Conservation (phyloP, 768 basidiomycete species). For the Favolaschia claudopus region DNA sequence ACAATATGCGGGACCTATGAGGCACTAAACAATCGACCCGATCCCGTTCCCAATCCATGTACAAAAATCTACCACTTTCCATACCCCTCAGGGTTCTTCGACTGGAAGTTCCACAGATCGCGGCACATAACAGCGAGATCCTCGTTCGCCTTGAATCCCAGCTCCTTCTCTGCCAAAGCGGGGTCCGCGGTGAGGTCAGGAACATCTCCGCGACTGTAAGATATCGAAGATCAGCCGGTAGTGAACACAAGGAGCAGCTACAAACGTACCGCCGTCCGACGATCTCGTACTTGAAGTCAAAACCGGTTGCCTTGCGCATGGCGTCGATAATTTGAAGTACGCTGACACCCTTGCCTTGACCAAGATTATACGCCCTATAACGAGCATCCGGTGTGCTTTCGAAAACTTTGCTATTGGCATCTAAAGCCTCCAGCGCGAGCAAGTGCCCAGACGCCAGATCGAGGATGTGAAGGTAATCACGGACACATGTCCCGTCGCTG, state of each 20-base stretch:
- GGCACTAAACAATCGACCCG: no score
- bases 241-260: background rate
- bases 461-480: constrained; percentile 92
- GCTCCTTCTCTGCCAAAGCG: constrained; percentile 86
- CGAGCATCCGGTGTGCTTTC: constrained; percentile 60
- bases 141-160: constrained; percentile 87
- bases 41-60: no score
- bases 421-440: constrained; percentile 86
- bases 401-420: constrained; percentile 66
- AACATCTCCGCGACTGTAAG: constrained; percentile 86
- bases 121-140: constrained; percentile 92
- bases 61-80: constrained; percentile 37
- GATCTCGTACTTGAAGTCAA: constrained; percentile 88
- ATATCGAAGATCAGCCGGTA: constrained; percentile 10
- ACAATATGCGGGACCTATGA: no score
- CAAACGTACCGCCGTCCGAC: constrained; percentile 83
- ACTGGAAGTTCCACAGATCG: constrained; percentile 99
- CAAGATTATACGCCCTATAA: constrained; percentile 96
- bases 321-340: constrained; percentile 95
- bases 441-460: constrained; percentile 96
- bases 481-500: constrained; percentile 97
- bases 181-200: constrained; percentile 97
- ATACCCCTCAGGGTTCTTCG: constrained; percentile 87
- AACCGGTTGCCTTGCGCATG: constrained; percentile 91
- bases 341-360: constrained; percentile 90